Conservation (phyloP, 1,284 basidiomycete species). For the Sphaerobolus stellatus region DNA sequence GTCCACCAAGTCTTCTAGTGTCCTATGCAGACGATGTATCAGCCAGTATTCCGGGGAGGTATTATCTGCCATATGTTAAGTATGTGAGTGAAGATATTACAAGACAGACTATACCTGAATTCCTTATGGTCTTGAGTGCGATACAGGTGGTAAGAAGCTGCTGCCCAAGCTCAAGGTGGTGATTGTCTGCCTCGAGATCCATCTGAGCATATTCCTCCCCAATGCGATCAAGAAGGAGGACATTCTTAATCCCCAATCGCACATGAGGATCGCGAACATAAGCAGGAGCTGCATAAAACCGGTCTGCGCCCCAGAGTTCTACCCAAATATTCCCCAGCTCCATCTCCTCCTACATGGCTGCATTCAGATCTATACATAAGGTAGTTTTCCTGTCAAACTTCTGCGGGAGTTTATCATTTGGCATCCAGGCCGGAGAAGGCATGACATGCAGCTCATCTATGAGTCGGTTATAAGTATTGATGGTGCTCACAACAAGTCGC, state of each 20-base stretch:
- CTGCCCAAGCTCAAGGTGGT: background rate
- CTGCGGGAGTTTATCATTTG: background rate
- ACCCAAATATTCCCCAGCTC: background rate
- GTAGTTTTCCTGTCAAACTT: background rate
- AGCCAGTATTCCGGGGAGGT: too few species aligned
- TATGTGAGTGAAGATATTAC: background rate
- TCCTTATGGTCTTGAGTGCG: background rate
- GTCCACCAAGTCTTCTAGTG: too few species aligned
- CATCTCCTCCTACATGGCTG: background rate
- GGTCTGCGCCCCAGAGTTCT: background rate
- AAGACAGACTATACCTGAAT: background rate
- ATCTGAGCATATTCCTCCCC: background rate
- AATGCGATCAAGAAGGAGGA: background rate
- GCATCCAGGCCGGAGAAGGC: background rate
- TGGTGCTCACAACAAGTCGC: background rate
- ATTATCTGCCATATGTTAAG: too few species aligned
- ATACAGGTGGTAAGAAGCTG: background rate
- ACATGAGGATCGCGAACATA: background rate
- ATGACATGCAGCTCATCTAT: background rate
- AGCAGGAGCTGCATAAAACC: background rate
- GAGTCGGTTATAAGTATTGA: background rate
- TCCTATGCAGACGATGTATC: too few species aligned
- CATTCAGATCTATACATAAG: background rate
- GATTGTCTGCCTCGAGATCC: background rate
- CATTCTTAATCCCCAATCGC: background rate